These are phyloP conservation scores for Plantago rigida DNA, from an alignment of 305 asterid genomes.

Conservation along the genomic window DNA sequence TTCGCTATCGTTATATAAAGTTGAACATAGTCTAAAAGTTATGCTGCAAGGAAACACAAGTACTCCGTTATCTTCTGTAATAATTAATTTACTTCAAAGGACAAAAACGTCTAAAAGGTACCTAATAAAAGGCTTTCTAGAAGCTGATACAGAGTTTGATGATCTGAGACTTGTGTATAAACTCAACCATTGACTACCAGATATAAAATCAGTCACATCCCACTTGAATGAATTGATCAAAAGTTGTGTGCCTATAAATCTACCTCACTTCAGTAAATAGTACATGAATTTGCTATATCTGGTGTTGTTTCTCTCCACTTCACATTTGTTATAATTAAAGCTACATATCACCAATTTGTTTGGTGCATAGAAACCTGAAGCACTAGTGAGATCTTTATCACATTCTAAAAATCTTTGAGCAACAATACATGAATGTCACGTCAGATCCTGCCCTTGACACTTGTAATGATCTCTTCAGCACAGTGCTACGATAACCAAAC, in stretches of 20 bases:
- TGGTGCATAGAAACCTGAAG: neutral
- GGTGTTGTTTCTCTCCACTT: slow-evolving; percentile 1
- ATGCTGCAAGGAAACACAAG: no score
- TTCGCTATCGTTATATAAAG: neutral
- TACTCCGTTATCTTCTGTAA: no score
- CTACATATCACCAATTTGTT: neutral
- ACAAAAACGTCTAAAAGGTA: no score
- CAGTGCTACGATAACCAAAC: slow-evolving; percentile 1
- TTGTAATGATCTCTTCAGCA: neutral
- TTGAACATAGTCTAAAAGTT: no score
- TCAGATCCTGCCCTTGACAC: neutral
- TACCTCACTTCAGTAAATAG: neutral
- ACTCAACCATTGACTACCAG: neutral
- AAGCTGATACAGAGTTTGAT: no score
- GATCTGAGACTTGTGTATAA: neutral
- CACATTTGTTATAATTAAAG: neutral
- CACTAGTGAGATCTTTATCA: neutral
- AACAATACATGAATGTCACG: no score
- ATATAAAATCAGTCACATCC: neutral
- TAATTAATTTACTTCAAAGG: no score
- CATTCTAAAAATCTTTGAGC: no score
- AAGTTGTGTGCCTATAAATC: no score
- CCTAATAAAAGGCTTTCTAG: no score
- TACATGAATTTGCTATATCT: neutral
- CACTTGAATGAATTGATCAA: neutral